Evolutionary conservation across 768 basidiomycete species (phyloP).

Genomic region (Tylopilus sp.): DNA sequence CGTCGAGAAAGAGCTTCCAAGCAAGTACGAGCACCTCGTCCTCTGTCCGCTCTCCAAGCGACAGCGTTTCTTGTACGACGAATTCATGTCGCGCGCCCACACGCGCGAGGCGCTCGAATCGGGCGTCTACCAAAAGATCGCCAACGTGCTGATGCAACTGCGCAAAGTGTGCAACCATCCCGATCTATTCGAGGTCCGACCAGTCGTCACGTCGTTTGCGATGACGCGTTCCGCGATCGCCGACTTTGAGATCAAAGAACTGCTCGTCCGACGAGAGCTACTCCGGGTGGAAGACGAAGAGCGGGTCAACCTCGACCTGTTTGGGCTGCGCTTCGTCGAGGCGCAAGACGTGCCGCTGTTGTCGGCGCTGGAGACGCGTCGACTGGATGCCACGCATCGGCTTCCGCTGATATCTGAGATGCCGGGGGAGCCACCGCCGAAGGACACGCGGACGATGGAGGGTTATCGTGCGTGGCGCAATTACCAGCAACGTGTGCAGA

Average conservation of each 20-base stretch:
- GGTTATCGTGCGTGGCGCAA: slow-evolving; percentile 61
- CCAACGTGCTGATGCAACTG: slow-evolving; percentile 96
- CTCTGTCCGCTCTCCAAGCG: slow-evolving; percentile 87
- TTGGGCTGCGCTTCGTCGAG: slow-evolving; percentile 63
- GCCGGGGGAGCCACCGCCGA: slow-evolving; percentile 63
- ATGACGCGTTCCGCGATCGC: slow-evolving; percentile 73
- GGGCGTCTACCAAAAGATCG: slow-evolving; percentile 84
- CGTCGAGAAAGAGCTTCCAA: slow-evolving; percentile 93
- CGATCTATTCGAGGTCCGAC: slow-evolving; percentile 86
- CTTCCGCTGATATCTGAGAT: slow-evolving; percentile 52
- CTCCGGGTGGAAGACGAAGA: slow-evolving; percentile 53
- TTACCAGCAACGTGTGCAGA: slow-evolving; percentile 46
- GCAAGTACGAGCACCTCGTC: slow-evolving; percentile 88
- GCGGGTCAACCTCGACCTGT: slow-evolving; percentile 53
- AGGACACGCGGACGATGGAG: slow-evolving; percentile 69
- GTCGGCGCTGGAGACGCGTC: slow-evolving; percentile 49
- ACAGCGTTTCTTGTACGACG: slow-evolving; percentile 93
- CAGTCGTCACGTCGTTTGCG: slow-evolving; percentile 73
- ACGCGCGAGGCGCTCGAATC: slow-evolving; percentile 80
- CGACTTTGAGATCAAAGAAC: slow-evolving; percentile 82
- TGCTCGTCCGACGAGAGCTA: slow-evolving; percentile 77
- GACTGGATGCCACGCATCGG: slow-evolving; percentile 56
- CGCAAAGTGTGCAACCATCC: slow-evolving; percentile 97
- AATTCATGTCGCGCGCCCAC: slow-evolving; percentile 88
- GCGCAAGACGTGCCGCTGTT: slow-evolving; percentile 52